These are phyloP conservation scores for Chrysosporium keratinophilum DNA, from an alignment of 2,329 filamentous ascomycete genomes.

Conservation along the genomic window DNA sequence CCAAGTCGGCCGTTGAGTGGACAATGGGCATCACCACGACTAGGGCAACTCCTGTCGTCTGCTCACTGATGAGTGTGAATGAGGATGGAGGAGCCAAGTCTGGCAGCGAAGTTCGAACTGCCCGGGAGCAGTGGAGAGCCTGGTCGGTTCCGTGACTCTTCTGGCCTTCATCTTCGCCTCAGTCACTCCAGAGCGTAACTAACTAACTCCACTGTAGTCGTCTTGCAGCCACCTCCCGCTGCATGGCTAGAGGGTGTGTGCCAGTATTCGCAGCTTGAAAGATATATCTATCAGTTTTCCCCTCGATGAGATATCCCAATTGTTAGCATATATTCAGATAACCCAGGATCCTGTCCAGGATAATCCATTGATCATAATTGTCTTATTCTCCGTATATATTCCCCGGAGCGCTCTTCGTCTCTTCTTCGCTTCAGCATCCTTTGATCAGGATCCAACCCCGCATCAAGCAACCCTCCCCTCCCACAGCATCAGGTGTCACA, in stretches of 20 bases:
- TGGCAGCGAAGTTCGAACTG: background rate
- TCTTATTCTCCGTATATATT: background rate
- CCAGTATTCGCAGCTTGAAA: background rate
- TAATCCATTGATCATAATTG: too few species aligned
- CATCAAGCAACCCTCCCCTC: background rate
- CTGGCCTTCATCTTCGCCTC: background rate
- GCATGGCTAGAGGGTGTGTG: too few species aligned
- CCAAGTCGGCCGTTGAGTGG: background rate
- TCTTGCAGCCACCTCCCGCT: too few species aligned
- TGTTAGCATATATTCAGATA: background rate
- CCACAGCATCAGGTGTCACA: background rate
- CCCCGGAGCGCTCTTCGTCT: background rate
- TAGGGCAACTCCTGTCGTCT: background rate
- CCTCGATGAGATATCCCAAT: background rate
- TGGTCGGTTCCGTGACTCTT: background rate
- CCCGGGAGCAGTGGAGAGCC: background rate
- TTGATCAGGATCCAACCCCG: background rate
- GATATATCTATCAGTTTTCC: background rate
- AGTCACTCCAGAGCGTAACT: background rate
- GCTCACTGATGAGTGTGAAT: background rate
- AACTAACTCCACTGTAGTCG: background rate
- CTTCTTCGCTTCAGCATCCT: background rate
- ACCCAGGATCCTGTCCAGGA: too few species aligned
- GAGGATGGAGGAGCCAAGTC: background rate
- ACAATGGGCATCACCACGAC: background rate